phyloP scores from a whole-genome alignment of 1,139 yeast genomes.

The Lodderomyces margitis region DNA sequence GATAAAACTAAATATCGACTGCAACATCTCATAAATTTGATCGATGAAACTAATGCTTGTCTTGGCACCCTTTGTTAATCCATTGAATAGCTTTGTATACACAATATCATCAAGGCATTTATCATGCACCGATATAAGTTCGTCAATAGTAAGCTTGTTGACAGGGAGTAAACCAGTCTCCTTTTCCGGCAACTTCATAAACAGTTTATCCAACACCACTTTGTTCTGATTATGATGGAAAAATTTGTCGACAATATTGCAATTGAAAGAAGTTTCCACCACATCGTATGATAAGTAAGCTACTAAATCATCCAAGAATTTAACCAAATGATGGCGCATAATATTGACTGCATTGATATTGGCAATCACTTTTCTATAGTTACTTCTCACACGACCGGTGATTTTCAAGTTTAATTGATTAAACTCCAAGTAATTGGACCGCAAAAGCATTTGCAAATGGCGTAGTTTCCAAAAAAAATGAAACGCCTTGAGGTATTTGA shows the following conservation, averaged over 20 bases:
- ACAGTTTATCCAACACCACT: slow-evolving; percentile 12
- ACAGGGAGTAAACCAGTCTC: slow-evolving; percentile 16
- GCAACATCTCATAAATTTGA: slow-evolving; percentile 47
- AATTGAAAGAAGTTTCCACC: slow-evolving; percentile 42
- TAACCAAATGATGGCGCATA: slow-evolving; percentile 45
- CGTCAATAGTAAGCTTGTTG: slow-evolving; percentile 45
- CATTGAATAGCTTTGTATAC: slow-evolving; percentile 39
- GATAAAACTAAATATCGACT: slow-evolving; percentile 41
- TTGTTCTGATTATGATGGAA: slow-evolving; percentile 14
- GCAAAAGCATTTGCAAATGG: slow-evolving; percentile 55
- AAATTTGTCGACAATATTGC: slow-evolving; percentile 20
- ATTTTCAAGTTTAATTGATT: slow-evolving; percentile 19
- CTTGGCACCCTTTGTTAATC: slow-evolving; percentile 32
- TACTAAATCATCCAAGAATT: slow-evolving; percentile 43
- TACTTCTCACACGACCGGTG: background rate
- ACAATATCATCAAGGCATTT: slow-evolving; percentile 38
- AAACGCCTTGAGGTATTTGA: slow-evolving; percentile 71
- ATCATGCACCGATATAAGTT: slow-evolving; percentile 41
- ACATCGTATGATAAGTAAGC: slow-evolving; percentile 48
- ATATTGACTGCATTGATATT: slow-evolving; percentile 14
- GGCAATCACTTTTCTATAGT: slow-evolving; percentile 5
- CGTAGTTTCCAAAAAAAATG: slow-evolving; percentile 81
- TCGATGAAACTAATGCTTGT: slow-evolving; percentile 42
- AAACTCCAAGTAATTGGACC: slow-evolving; percentile 29
- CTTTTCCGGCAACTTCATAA: slow-evolving; percentile 7